Conservation (phyloP, 2,329 filamentous ascomycete species). For the Tolypocladium sp. region DNA sequence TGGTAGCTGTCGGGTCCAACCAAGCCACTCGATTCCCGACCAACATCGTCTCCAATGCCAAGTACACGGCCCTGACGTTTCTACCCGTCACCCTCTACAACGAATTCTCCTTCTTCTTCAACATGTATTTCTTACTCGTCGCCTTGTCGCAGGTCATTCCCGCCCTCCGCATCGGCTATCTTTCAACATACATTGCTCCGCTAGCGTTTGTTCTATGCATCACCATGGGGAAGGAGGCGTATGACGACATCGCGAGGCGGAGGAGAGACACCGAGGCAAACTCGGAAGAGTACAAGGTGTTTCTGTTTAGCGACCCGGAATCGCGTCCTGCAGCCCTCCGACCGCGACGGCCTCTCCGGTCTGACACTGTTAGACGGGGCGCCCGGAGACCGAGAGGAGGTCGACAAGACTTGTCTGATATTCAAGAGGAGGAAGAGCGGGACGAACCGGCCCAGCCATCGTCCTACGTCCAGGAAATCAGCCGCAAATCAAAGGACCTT, state of each 20-base stretch:
- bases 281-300: slow-evolving; percentile 74
- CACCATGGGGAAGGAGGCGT: slow-evolving; percentile 90
- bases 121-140: slow-evolving; percentile 96
- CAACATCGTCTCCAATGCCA: slow-evolving; percentile 92
- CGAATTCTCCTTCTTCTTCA: slow-evolving; percentile 99
- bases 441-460: slow-evolving; percentile 29
- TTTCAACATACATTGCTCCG: slow-evolving; percentile 89
- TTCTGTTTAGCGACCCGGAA: slow-evolving; percentile 57
- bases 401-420: slow-evolving; percentile 45
- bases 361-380: slow-evolving; percentile 21
- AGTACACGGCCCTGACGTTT: slow-evolving; percentile 93
- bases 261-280: slow-evolving; percentile 90
- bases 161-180: slow-evolving; percentile 80
- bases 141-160: slow-evolving; percentile 91
- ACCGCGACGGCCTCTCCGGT: slow-evolving; percentile 32
- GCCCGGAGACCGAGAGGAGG: slow-evolving; percentile 19
- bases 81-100: slow-evolving; percentile 92
- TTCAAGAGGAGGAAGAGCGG: slow-evolving; percentile 59
- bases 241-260: slow-evolving; percentile 82
- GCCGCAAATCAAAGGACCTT: slow-evolving; percentile 76
- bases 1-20: slow-evolving; percentile 63
- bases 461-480: slow-evolving; percentile 53
- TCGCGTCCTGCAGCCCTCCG: slow-evolving; percentile 28
- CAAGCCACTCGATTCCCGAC: slow-evolving; percentile 74
- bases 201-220: slow-evolving; percentile 86